Percentiles rank a stretch among this genome's conserved stretches.
Evolutionary conservation across 2,329 filamentous ascomycete genomes (phyloP).

Genomic region (Botrytis galanthina): DNA sequence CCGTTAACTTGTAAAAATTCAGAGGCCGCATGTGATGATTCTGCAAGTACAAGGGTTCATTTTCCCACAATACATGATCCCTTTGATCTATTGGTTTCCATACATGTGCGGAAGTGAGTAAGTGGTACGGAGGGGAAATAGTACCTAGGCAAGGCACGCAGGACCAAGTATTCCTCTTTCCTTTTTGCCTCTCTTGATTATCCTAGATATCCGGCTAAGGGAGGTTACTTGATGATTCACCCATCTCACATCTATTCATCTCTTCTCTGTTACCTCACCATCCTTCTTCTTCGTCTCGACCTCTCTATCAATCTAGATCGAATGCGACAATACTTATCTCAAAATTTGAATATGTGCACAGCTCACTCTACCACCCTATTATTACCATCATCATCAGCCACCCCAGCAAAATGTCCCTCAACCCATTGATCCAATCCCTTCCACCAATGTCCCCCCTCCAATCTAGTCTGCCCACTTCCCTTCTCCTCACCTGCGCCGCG

Average conservation of each 20-base stretch:
- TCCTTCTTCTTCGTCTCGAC: neutral
- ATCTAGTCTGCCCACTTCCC: constrained; percentile 24
- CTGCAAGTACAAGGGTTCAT: constrained; percentile 26
- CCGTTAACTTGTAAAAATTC: neutral
- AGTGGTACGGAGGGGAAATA: constrained; percentile 1
- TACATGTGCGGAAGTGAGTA: neutral
- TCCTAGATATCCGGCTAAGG: constrained; percentile 2
- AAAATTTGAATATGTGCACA: constrained; percentile 13
- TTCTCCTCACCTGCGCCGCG: constrained; percentile 57
- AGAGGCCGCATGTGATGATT: constrained; percentile 21
- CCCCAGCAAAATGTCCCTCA: constrained; percentile 1
- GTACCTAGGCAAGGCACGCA: neutral
- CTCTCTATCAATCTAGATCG: neutral
- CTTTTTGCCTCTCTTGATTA: neutral
- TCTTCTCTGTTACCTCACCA: neutral
- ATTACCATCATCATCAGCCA: neutral
- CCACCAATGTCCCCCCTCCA: constrained; percentile 14
- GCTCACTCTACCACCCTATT: neutral
- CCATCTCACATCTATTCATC: neutral
- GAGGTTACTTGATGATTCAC: neutral
- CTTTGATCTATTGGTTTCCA: constrained; percentile 7
- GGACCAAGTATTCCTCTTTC: constrained; percentile 4
- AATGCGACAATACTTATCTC: neutral
- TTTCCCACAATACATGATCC: neutral
- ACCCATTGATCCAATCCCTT: constrained; percentile 2